Percentiles rank a stretch among this genome's conserved stretches.
Conservation (phyloP, 768 basidiomycete genomes). For the Tulasnella sp. region DNA sequence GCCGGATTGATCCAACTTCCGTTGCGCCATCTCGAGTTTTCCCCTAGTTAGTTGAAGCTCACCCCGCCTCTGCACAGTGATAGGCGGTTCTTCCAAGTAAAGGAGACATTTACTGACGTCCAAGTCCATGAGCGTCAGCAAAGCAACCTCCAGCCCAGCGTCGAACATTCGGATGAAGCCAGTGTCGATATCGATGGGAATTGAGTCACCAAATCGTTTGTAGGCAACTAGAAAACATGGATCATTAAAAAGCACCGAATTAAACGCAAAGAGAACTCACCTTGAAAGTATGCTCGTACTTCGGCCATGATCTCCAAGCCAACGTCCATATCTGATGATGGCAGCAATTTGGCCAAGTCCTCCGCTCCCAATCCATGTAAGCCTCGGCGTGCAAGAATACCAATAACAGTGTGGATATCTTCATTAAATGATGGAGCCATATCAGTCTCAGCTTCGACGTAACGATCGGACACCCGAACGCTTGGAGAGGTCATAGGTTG, state of each 20-base stretch:
- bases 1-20: too few species aligned
- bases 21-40: too few species aligned
- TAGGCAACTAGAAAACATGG: conserved; percentile 39
- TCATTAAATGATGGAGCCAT: too few species aligned
- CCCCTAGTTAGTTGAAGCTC: too few species aligned
- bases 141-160: conserved; percentile 32
- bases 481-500: too few species aligned
- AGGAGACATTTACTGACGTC: conserved; percentile 23
- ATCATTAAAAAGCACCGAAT: conserved; percentile 28
- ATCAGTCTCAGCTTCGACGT: too few species aligned
- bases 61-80: not conserved
- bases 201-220: conserved; percentile 44
- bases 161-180: conserved; percentile 43
- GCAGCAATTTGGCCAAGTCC: conserved; percentile 8
- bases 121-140: conserved; percentile 38
- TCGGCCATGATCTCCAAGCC: conserved; percentile 12
- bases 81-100: not conserved
- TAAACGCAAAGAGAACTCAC: not conserved
- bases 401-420: too few species aligned
- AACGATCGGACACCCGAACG: too few species aligned
- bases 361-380: not conserved
- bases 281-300: conserved; percentile 13
- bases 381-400: too few species aligned
- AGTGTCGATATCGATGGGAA: conserved; percentile 44
- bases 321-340: not conserved